A percentile compares a stretch with the other conserved stretches of the same genome.
phyloP scores from a whole-genome alignment of 2,329 filamentous ascomycete genomes.

The Chaetomiaceae sp. region DNA sequence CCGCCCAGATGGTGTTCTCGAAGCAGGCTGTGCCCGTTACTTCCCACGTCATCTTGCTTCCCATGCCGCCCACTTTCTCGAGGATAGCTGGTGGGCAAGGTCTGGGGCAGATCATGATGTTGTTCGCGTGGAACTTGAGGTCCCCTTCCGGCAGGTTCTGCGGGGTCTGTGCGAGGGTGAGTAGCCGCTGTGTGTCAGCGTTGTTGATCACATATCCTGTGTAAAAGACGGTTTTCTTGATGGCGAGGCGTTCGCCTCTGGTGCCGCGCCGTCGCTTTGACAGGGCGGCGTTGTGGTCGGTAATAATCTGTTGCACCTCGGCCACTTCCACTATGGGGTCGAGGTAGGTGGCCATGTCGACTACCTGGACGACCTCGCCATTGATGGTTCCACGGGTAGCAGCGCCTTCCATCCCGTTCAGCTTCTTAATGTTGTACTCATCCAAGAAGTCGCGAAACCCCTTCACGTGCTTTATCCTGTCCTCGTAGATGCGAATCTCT shows the following conservation, averaged over 20 bases:
- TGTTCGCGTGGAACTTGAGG: slow-evolving; percentile 79
- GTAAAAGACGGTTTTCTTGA: slow-evolving; percentile 86
- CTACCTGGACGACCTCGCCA: slow-evolving; percentile 81
- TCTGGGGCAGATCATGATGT: slow-evolving; percentile 81
- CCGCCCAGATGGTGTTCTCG: slow-evolving; percentile 85
- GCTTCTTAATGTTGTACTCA: slow-evolving; percentile 61
- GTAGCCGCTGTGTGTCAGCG: slow-evolving; percentile 66
- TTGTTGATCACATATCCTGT: slow-evolving; percentile 82
- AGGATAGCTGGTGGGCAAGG: slow-evolving; percentile 68
- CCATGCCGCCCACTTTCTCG: slow-evolving; percentile 81
- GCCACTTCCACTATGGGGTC: slow-evolving; percentile 76
- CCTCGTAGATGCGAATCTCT: slow-evolving; percentile 76
- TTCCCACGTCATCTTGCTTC: slow-evolving; percentile 77
- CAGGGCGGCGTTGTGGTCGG: slow-evolving; percentile 70
- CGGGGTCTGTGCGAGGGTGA: slow-evolving; percentile 64
- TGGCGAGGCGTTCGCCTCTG: slow-evolving; percentile 51
- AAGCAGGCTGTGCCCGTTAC: slow-evolving; percentile 70
- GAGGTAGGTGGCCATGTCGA: slow-evolving; percentile 67
- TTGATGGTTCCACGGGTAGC: slow-evolving; percentile 60
- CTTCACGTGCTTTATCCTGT: slow-evolving; percentile 64
- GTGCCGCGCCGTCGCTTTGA: slow-evolving; percentile 33
- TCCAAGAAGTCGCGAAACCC: slow-evolving; percentile 81
- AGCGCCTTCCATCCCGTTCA: slow-evolving; percentile 44
- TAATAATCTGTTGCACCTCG: slow-evolving; percentile 84
- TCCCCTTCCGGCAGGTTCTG: slow-evolving; percentile 61